Percentiles rank a stretch among this genome's conserved stretches.
Conservation (phyloP, 768 basidiomycete genomes). For the Psilocybe cubensis region DNA sequence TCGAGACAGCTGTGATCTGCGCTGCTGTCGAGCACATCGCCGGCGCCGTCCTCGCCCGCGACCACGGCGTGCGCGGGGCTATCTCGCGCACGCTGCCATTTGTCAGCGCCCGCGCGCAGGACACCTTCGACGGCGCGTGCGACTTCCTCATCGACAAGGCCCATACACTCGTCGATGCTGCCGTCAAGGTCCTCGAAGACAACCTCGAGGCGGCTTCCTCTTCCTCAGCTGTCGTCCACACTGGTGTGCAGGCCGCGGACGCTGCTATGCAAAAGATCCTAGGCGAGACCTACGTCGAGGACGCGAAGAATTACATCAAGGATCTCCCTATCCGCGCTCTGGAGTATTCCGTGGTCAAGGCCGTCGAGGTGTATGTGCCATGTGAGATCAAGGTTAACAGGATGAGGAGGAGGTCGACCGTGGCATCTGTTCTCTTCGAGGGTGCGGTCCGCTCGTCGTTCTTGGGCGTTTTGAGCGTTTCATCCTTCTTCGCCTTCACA, state of each 20-base stretch:
- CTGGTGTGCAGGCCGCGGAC: not conserved
- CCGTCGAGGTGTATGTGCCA: not conserved
- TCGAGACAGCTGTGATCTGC: slow-evolving; percentile 12
- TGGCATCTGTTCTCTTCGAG: not conserved
- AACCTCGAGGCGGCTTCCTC: not conserved
- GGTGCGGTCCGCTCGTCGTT: not conserved
- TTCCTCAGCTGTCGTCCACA: not conserved
- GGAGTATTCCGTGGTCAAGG: not conserved
- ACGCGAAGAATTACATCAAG: not conserved
- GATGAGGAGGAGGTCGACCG: no score
- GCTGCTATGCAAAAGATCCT: not conserved
- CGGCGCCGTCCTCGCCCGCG: slow-evolving; percentile 3
- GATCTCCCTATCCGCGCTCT: not conserved
- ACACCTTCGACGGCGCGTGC: slow-evolving; percentile 6
- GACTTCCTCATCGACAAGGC: not conserved
- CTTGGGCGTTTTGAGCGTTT: not conserved
- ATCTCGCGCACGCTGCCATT: slow-evolving; percentile 9
- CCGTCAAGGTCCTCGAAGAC: not conserved
- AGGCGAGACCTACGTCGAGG: not conserved
- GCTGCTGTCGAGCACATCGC: slow-evolving; percentile 10
- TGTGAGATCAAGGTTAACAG: not conserved
- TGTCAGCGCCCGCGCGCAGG: not conserved
- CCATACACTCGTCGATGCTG: not conserved
- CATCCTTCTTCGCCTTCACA: not conserved
- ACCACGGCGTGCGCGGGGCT: slow-evolving; percentile 8